These are phyloP conservation scores for Citrus australasica DNA, from an alignment of 345 rosid species.

Conservation along the genomic window DNA sequence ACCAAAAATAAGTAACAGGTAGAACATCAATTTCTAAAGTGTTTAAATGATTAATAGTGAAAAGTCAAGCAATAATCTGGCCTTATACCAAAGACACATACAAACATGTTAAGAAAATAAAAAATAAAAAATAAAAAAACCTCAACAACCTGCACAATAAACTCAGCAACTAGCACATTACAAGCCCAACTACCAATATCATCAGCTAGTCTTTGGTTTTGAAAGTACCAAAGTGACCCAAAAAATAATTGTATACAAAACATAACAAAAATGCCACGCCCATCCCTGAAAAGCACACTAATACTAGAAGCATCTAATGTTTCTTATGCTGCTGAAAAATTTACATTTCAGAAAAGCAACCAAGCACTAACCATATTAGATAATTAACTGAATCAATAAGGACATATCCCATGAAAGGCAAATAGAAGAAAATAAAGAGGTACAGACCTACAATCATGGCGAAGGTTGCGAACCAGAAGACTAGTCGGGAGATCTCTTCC, in stretches of 20 bases:
- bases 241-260: neutral
- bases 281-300: too few species aligned
- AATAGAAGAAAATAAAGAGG: neutral
- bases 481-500: slow-evolving; percentile 74
- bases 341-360: neutral
- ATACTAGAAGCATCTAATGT: neutral
- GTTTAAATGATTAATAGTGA: neutral
- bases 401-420: neutral
- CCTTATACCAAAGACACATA: neutral
- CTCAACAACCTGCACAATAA: neutral
- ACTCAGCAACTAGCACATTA: neutral
- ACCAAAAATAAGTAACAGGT: neutral
- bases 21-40: neutral
- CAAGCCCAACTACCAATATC: neutral
- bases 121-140: too few species aligned
- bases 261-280: neutral
- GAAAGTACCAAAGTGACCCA: neutral
- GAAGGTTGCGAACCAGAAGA: slow-evolving; percentile 87
- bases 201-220: neutral
- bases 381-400: neutral
- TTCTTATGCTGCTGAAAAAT: neutral
- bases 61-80: neutral
- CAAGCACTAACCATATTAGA: neutral
- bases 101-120: neutral
- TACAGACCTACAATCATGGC: slow-evolving; percentile 66